phyloP scores from a whole-genome alignment of 495 filamentous ascomycete species.

The Aspergillus affinis region DNA sequence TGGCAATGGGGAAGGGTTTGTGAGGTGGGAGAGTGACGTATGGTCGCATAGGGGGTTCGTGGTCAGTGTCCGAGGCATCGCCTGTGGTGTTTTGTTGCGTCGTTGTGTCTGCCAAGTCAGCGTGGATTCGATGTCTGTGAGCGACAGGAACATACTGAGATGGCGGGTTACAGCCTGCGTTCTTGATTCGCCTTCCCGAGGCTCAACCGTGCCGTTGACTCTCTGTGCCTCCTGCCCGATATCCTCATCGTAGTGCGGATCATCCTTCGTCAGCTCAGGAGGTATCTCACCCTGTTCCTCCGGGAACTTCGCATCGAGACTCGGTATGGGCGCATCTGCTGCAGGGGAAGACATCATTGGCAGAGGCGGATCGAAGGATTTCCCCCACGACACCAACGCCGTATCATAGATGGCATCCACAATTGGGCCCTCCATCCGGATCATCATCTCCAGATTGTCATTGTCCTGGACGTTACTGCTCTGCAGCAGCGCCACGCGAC shows the following conservation, averaged over 20 bases:
- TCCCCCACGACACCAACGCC: slow-evolving; percentile 69
- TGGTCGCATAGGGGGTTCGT: slow-evolving; percentile 58
- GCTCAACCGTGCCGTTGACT: slow-evolving; percentile 52
- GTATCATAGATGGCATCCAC: slow-evolving; percentile 74
- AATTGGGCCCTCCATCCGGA: slow-evolving; percentile 73
- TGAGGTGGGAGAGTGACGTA: slow-evolving; percentile 55
- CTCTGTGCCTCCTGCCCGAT: slow-evolving; percentile 59
- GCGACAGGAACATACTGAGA: slow-evolving; percentile 45
- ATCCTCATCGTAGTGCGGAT: slow-evolving; percentile 62
- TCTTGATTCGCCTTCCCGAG: slow-evolving; percentile 47
- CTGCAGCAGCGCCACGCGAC: slow-evolving; percentile 62
- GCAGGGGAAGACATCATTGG: slow-evolving; percentile 57
- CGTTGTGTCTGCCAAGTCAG: slow-evolving; percentile 47
- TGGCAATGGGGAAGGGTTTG: slow-evolving; percentile 65
- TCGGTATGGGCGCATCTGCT: slow-evolving; percentile 29
- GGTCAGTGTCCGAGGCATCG: slow-evolving; percentile 51
- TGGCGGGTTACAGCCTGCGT: slow-evolving; percentile 59
- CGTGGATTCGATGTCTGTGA: slow-evolving; percentile 7
- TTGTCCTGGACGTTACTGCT: slow-evolving; percentile 82
- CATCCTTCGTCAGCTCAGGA: slow-evolving; percentile 54
- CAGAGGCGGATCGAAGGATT: slow-evolving; percentile 59
- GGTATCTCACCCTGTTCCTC: slow-evolving; percentile 23
- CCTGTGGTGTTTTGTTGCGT: slow-evolving; percentile 51
- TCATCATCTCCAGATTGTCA: slow-evolving; percentile 78
- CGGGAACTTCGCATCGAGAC: slow-evolving; percentile 13